Percentiles rank a stretch among this genome's conserved stretches.
phyloP scores from a whole-genome alignment of 805 yeast species.

The Monosporozyma servazzii region DNA sequence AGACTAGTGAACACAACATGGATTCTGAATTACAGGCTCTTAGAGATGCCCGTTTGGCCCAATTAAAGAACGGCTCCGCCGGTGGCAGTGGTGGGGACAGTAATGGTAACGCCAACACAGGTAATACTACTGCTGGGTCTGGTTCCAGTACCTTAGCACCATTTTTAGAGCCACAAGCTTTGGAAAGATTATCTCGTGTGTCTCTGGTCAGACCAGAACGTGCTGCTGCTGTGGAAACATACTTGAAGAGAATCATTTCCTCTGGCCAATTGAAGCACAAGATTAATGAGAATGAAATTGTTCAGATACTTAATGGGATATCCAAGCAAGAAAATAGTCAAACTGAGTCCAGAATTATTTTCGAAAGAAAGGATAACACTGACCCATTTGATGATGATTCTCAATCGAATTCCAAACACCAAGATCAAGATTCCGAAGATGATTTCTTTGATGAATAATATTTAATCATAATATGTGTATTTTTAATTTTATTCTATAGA shows the following conservation, averaged over 20 bases:
- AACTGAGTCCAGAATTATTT: constrained; percentile 57
- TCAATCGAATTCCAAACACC: constrained; percentile 31
- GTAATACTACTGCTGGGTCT: constrained; percentile 7
- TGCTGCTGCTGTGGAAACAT: constrained; percentile 78
- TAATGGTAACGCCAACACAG: background rate
- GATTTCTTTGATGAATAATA: constrained; percentile 37
- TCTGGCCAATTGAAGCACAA: constrained; percentile 66
- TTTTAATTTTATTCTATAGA: background rate
- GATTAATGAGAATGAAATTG: constrained; percentile 74
- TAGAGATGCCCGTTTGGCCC: constrained; percentile 84
- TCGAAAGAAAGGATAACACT: constrained; percentile 38
- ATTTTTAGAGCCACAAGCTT: constrained; percentile 70
- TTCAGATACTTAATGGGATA: constrained; percentile 71
- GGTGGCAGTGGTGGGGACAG: constrained; percentile 6
- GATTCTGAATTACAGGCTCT: constrained; percentile 88
- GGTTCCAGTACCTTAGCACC: constrained; percentile 41
- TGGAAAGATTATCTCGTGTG: constrained; percentile 81
- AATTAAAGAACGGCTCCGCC: constrained; percentile 45
- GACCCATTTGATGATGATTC: constrained; percentile 27
- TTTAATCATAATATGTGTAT: background rate
- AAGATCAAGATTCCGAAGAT: constrained; percentile 34
- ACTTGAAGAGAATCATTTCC: constrained; percentile 60
- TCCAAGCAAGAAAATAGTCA: constrained; percentile 63
- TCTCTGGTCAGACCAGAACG: constrained; percentile 85
- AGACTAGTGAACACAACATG: constrained; percentile 34